Evolutionary conservation across 805 yeast species (phyloP).

Genomic region (Sugiyamaella boreocaroliniensis): DNA sequence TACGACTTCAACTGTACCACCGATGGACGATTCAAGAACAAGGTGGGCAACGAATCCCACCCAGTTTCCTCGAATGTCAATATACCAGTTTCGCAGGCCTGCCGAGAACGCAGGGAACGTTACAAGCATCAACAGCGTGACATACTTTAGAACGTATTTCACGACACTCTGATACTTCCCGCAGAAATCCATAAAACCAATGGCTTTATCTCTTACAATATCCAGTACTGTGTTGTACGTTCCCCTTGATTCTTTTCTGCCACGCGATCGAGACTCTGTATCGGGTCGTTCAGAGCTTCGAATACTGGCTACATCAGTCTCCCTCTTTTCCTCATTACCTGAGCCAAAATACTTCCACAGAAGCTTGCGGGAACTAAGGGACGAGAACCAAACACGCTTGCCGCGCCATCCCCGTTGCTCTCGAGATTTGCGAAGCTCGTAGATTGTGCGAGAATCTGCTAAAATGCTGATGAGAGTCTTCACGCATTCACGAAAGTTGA

Average conservation of each 20-base stretch:
- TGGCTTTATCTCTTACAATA: slow-evolving; percentile 12
- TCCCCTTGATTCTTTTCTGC: too few relatives aligned
- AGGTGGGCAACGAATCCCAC: slow-evolving; percentile 47
- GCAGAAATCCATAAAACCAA: slow-evolving; percentile 18
- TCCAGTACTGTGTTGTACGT: too few relatives aligned
- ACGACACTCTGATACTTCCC: slow-evolving; percentile 31
- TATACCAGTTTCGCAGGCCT: slow-evolving; percentile 42
- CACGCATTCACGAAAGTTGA: slow-evolving; percentile 40
- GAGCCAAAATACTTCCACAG: slow-evolving; percentile 34
- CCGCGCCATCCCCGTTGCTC: slow-evolving; percentile 18
- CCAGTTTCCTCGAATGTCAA: slow-evolving; percentile 45
- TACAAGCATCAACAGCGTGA: slow-evolving; percentile 40
- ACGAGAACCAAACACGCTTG: slow-evolving; percentile 40
- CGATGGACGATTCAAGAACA: slow-evolving; percentile 45
- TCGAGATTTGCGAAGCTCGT: slow-evolving; percentile 27
- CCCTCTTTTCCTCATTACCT: slow-evolving; percentile 16
- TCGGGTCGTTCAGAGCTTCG: background rate
- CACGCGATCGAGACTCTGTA: background rate
- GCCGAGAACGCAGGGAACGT: slow-evolving; percentile 49
- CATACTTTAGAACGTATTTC: slow-evolving; percentile 42
- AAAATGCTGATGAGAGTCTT: slow-evolving; percentile 30
- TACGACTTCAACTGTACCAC: slow-evolving; percentile 44
- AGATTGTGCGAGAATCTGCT: slow-evolving; percentile 29
- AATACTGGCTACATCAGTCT: slow-evolving; percentile 11
- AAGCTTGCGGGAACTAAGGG: slow-evolving; percentile 30